A percentile compares a stretch with the other conserved stretches of the same genome.
Evolutionary conservation across 2,329 filamentous ascomycete species (phyloP).

Genomic region (Aphanoascus verrucosus): DNA sequence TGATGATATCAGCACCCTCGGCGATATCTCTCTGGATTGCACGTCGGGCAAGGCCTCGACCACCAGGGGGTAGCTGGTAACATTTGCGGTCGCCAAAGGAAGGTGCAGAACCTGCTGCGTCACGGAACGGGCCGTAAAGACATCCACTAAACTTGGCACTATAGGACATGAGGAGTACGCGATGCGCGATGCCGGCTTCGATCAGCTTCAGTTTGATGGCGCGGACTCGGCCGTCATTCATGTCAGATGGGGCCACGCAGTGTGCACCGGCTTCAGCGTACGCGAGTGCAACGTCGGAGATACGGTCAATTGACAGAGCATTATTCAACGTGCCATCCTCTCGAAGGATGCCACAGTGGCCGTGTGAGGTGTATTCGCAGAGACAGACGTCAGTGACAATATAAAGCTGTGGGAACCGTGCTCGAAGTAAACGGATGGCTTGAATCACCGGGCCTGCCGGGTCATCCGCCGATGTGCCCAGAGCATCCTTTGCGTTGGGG

Average conservation of each 20-base stretch:
- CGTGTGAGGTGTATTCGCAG: conserved; percentile 97
- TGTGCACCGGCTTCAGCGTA: conserved; percentile 95
- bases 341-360: conserved; percentile 89
- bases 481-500: conserved; percentile 71
- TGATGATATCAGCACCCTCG: conserved; percentile 94
- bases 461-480: conserved; percentile 87
- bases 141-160: conserved; percentile 96
- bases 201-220: conserved; percentile 98
- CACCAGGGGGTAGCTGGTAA: conserved; percentile 91
- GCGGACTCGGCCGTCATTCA: conserved; percentile 96
- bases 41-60: conserved; percentile 78
- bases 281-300: conserved; percentile 93
- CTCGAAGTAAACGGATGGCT: conserved; percentile 70
- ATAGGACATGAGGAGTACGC: conserved; percentile 91
- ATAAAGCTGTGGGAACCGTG: conserved; percentile 80
- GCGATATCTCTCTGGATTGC: conserved; percentile 82
- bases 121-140: conserved; percentile 91
- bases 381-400: conserved; percentile 89
- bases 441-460: conserved; percentile 84
- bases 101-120: conserved; percentile 82
- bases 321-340: conserved; percentile 93
- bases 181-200: conserved; percentile 84
- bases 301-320: conserved; percentile 79
- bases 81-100: conserved; percentile 91
- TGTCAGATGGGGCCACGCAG: conserved; percentile 93